Conservation (phyloP, 1,284 basidiomycete genomes). For the Ceratobasidium sp. region DNA sequence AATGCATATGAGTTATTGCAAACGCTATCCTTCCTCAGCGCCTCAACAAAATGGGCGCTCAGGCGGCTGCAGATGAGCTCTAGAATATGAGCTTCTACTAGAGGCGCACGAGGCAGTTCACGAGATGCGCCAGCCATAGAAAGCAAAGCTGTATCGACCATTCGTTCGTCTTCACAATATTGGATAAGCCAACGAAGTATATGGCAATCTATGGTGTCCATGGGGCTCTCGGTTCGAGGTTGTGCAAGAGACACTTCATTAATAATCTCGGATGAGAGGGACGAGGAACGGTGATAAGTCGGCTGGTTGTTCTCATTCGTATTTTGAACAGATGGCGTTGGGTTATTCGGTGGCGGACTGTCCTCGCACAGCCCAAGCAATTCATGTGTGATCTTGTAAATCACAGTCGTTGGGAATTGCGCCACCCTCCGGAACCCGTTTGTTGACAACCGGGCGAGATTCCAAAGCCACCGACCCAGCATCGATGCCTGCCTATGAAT, state of each 20-base stretch:
- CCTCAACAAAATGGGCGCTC: background rate
- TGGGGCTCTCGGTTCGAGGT: background rate
- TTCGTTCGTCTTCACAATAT: constrained; percentile 6
- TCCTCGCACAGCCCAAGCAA: too few relatives aligned
- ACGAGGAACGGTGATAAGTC: too few relatives aligned
- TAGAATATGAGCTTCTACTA: background rate
- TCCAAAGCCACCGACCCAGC: background rate
- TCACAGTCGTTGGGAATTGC: too few relatives aligned
- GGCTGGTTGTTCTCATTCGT: too few relatives aligned
- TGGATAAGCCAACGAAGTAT: constrained; percentile 2
- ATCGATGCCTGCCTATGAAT: background rate
- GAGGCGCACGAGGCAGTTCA: background rate
- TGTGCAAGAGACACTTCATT: background rate
- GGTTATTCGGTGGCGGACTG: too few relatives aligned
- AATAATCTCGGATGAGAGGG: background rate
- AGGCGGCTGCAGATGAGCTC: background rate
- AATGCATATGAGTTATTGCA: background rate
- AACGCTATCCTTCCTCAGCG: background rate
- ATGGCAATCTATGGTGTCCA: background rate
- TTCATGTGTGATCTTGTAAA: too few relatives aligned
- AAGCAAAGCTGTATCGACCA: constrained; percentile 7
- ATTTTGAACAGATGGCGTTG: too few relatives aligned
- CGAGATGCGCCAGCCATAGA: constrained; percentile 7
- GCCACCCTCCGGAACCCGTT: too few relatives aligned
- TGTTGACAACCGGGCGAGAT: background rate